Percentiles rank a stretch among this genome's conserved stretches.
These are phyloP conservation scores for Helichrysum umbraculigerum DNA, from an alignment of 129 eudicot species.

Conservation along the genomic window DNA sequence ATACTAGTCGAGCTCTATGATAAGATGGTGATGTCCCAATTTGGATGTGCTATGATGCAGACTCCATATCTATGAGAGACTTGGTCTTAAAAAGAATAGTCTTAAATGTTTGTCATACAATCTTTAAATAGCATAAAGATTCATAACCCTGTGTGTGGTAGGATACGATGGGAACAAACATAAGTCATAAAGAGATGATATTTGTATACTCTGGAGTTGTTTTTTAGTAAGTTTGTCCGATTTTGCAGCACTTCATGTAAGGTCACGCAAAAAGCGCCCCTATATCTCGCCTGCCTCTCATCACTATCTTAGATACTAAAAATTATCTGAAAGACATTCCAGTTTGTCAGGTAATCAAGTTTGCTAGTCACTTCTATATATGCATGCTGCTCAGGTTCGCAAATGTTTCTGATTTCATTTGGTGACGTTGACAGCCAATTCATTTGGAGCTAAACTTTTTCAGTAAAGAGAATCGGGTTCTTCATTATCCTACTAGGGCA, in stretches of 20 bases:
- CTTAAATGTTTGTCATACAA: neutral
- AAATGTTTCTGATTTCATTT: constrained; percentile 30
- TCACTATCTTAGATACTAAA: constrained; percentile 78
- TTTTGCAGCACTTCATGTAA: constrained; percentile 95
- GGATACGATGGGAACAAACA: neutral
- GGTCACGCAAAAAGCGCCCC: constrained; percentile 97
- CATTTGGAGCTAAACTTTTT: constrained; percentile 95
- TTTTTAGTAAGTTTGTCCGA: neutral
- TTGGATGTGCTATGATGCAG: neutral
- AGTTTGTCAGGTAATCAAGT: constrained; percentile 78
- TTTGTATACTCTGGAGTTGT: neutral
- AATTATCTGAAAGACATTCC: constrained; percentile 76
- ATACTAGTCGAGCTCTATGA: neutral
- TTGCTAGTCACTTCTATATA: constrained; percentile 1
- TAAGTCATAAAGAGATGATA: neutral
- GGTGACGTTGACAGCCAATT: constrained; percentile 60
- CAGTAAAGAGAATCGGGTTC: constrained; percentile 83
- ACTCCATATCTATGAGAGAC: neutral
- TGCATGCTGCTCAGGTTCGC: constrained; percentile 5
- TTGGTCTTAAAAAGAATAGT: neutral
- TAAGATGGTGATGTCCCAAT: neutral
- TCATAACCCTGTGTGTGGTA: neutral
- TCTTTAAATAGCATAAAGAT: neutral
- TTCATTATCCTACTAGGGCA: constrained; percentile 94
- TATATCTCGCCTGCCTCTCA: constrained; percentile 85